Evolutionary conservation across 1,284 basidiomycete genomes (phyloP).

Genomic region (Tilletia setariae): DNA sequence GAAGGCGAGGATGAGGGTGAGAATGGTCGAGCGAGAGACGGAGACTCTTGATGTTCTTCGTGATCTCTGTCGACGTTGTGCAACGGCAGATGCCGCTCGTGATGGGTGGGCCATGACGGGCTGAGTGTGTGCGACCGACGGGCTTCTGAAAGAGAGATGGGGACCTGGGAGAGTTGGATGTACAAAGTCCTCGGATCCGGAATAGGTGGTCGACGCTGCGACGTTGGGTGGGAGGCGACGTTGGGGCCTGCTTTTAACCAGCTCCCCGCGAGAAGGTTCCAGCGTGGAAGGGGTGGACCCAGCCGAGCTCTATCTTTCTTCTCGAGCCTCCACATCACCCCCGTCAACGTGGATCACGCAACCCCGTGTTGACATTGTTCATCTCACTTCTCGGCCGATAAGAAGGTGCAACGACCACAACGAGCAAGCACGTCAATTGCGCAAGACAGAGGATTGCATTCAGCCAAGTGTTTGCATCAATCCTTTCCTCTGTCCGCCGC

Average conservation of each 20-base stretch:
- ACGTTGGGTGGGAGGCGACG: background rate
- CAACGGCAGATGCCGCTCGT: slow-evolving; percentile 8
- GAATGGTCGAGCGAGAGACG: slow-evolving; percentile 8
- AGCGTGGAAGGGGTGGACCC: background rate
- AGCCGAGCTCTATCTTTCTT: too few species aligned
- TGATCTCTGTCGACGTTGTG: background rate
- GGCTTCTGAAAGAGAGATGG: background rate
- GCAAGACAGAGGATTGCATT: too few species aligned
- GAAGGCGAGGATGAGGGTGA: slow-evolving; percentile 15
- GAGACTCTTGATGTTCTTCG: background rate
- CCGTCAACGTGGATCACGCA: too few species aligned
- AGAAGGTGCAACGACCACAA: too few species aligned
- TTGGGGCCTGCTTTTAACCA: background rate
- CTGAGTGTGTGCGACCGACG: background rate
- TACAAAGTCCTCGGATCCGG: too few species aligned
- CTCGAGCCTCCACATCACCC: too few species aligned
- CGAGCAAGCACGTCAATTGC: too few species aligned
- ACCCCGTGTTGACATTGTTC: too few species aligned
- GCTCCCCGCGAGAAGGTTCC: background rate
- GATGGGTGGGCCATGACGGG: slow-evolving; percentile 4
- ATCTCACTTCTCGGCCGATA: too few species aligned
- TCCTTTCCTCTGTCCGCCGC: too few species aligned
- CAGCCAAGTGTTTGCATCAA: too few species aligned
- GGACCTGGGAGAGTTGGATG: background rate
- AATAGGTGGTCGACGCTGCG: background rate